These are phyloP conservation scores for Dothideomycetes sp. DNA, from an alignment of 2,329 filamentous ascomycete genomes.

Conservation along the genomic window DNA sequence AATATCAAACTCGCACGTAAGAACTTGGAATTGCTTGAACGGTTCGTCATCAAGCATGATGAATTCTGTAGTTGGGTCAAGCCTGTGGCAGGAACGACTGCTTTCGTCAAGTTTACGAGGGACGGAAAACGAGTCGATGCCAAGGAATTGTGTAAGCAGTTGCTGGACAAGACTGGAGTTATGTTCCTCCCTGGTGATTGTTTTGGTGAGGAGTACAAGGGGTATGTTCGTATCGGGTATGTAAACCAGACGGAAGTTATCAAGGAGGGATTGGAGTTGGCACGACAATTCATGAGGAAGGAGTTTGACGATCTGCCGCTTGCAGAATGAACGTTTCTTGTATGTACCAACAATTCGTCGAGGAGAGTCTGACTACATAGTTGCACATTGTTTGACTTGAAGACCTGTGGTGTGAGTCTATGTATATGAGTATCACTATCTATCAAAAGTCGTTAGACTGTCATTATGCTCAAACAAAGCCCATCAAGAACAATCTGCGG, in stretches of 20 bases:
- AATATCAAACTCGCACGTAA: slow-evolving; percentile 59
- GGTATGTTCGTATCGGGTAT: slow-evolving; percentile 70
- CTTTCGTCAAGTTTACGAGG: slow-evolving; percentile 61
- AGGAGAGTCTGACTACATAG: too few species aligned
- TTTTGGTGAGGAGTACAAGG: slow-evolving; percentile 66
- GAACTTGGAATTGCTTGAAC: slow-evolving; percentile 58
- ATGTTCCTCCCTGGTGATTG: slow-evolving; percentile 64
- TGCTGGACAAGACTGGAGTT: slow-evolving; percentile 61
- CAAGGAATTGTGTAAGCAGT: slow-evolving; percentile 58
- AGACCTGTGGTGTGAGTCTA: too few species aligned
- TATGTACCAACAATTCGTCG: too few species aligned
- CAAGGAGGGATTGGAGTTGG: slow-evolving; percentile 51
- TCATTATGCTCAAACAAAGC: too few species aligned
- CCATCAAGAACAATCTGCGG: too few species aligned
- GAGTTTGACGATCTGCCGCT: slow-evolving; percentile 44
- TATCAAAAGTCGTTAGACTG: too few species aligned
- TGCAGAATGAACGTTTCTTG: background rate
- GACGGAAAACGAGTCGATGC: slow-evolving; percentile 59
- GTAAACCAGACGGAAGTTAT: slow-evolving; percentile 63
- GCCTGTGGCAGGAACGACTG: slow-evolving; percentile 70
- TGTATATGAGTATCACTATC: too few species aligned
- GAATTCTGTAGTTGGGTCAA: slow-evolving; percentile 60
- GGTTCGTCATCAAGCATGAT: slow-evolving; percentile 56
- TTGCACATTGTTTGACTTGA: too few species aligned
- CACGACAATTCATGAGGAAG: slow-evolving; percentile 47